Base-by-base conservation (phyloP, 2,329 filamentous ascomycete genomes). In the Neopestalotiopsis sp. region DNA sequence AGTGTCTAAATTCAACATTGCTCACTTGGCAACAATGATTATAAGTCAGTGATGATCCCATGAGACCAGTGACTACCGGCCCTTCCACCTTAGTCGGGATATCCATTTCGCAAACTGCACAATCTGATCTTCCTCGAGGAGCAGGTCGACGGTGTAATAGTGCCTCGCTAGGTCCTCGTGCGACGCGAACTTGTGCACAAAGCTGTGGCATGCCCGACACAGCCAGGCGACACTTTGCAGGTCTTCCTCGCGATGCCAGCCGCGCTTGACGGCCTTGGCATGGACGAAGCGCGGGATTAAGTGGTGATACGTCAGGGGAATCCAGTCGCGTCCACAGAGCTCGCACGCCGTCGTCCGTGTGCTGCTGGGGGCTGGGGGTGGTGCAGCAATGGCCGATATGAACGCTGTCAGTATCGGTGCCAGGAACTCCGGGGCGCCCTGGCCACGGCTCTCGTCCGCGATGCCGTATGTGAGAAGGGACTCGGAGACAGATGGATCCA, bases 171-270 rank as follows among this genome's bases (percentile, higher is more conserved):
- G 81, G 74, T 92, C 92, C 84, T 97, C 94, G 76, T 96, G 94
- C 4, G 82, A 85, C 42, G 89, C 91, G 76, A 94, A 88, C 53
- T 89, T 83, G 82, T 97, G 94, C 77, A 97, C 93, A 77, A 94
- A 94, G 57, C 87, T 89, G 82, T 97, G 94, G 75, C 94, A 97
- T 2, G 93, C 92, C 64, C 93, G 86, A 80, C 94, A 97, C 73
- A 97, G 80, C 94, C 94, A 97, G 13, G 94, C 94, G 24, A 96
- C 94, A 76, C 90, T 94, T 75, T 93, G 89, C 79, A 97, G 78
- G 80, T 90, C 88, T 78, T 93, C 92, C 71, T 90, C 88, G 3
- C 87, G 86, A 82, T 95, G 92, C 94, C 94, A 97, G 1, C 91
- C 92, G 57, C 93, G 85, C 83, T 92, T 94, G 53, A 94, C 78